These are phyloP conservation scores for Colletotrichum sp. DNA, from an alignment of 2,329 filamentous ascomycete genomes.

Conservation along the genomic window DNA sequence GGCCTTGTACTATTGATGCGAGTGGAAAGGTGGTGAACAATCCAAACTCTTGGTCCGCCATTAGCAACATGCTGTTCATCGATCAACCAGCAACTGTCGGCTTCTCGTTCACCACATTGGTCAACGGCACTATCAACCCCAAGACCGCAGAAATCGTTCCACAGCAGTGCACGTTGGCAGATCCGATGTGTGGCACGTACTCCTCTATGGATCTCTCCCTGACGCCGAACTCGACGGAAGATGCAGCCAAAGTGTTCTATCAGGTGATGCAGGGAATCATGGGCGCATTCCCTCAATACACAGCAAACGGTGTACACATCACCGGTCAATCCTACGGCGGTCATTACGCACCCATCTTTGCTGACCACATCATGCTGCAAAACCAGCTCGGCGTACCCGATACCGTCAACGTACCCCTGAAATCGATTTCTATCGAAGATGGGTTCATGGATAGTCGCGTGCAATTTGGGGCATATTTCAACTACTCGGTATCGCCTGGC, in stretches of 20 bases:
- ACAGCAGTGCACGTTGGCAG: not conserved
- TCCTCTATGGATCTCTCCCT: slow-evolving; percentile 2
- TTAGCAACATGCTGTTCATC: slow-evolving; percentile 6
- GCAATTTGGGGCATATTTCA: slow-evolving; percentile 6
- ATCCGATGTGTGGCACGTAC: slow-evolving; percentile 4
- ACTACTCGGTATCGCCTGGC: not conserved
- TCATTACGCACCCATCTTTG: slow-evolving; percentile 6
- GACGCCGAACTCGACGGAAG: not conserved
- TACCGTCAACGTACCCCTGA: not conserved
- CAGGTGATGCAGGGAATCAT: slow-evolving; percentile 7
- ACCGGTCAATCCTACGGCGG: slow-evolving; percentile 8
- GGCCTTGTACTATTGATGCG: not conserved
- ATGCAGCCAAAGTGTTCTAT: not conserved
- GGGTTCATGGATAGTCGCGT: slow-evolving; percentile 11
- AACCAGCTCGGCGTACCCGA: not conserved
- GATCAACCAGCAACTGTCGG: slow-evolving; percentile 9
- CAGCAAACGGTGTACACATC: not conserved
- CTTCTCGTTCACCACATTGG: not conserved
- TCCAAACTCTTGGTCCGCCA: not conserved
- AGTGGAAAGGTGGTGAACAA: slow-evolving; percentile 1
- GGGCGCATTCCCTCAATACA: slow-evolving; percentile 1
- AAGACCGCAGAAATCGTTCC: not conserved
- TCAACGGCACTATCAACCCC: slow-evolving; percentile 1
- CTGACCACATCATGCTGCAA: not conserved
- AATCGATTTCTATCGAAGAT: slow-evolving; percentile 7